Conservation (phyloP, 257 asterid genomes). For the Dorcoceras hygrometricum region DNA sequence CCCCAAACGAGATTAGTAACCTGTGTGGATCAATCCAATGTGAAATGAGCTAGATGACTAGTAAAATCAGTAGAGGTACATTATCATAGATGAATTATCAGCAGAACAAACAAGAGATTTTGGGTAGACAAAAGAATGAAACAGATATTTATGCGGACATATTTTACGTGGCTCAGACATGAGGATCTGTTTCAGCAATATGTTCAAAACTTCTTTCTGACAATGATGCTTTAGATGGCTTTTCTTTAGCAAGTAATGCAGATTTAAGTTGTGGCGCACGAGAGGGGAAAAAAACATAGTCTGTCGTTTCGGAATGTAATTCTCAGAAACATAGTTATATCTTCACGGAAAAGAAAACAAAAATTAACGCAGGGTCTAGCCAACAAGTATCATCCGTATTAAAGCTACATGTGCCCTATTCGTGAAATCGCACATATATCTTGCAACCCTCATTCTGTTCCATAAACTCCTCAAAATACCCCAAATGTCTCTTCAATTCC, state of each 20-base stretch:
- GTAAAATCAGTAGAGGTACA: not conserved
- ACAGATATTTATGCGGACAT: not conserved
- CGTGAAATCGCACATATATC: not conserved
- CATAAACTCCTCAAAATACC: conserved; percentile 6
- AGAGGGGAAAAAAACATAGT: not conserved
- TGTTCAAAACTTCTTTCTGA: not conserved
- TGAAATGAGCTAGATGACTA: not conserved
- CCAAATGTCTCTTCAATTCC: not conserved
- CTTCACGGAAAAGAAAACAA: not conserved
- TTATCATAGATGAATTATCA: not conserved
- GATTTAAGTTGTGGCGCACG: not conserved
- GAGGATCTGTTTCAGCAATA: not conserved
- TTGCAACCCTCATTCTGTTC: conserved; percentile 5
- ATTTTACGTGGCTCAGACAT: conserved; percentile 3
- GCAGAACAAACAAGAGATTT: not conserved
- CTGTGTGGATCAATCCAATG: not conserved
- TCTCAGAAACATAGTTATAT: not conserved
- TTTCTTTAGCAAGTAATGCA: not conserved
- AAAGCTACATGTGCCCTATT: not conserved
- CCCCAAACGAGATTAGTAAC: not conserved
- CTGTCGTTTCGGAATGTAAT: not conserved
- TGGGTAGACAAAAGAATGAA: not conserved
- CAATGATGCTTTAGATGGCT: not conserved
- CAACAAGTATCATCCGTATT: not conserved
- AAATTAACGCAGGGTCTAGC: not conserved